These are phyloP conservation scores for Lentinula guzmanii DNA, from an alignment of 768 basidiomycete genomes.

Conservation along the genomic window DNA sequence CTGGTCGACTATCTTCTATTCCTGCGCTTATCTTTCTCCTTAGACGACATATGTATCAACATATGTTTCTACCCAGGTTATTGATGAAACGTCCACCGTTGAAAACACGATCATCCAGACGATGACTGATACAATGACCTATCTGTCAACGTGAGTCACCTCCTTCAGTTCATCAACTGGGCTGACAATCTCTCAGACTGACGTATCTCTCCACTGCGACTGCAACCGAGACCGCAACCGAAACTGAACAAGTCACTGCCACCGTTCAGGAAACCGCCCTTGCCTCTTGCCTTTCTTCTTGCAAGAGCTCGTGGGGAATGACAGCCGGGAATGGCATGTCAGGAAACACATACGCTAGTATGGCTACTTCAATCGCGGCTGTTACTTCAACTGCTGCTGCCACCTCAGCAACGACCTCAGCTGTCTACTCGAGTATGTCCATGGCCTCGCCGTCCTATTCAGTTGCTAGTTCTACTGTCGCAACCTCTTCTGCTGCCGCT, in stretches of 20 bases:
- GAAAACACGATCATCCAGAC: constrained; percentile 52
- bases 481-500: background rate
- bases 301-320: constrained; percentile 54
- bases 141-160: constrained; percentile 28
- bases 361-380: constrained; percentile 10
- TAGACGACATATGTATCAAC: constrained; percentile 48
- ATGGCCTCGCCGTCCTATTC: background rate
- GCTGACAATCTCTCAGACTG: background rate
- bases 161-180: no score
- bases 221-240: constrained; percentile 23
- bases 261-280: constrained; percentile 44
- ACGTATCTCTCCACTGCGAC: constrained; percentile 16
- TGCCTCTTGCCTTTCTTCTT: constrained; percentile 33
- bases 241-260: constrained; percentile 35
- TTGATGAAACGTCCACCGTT: constrained; percentile 48
- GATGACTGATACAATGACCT: constrained; percentile 45
- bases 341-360: constrained; percentile 39
- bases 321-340: constrained; percentile 43
- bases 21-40: constrained; percentile 34
- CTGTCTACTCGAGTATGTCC: background rate
- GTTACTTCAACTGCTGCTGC: constrained; percentile 11
- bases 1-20: constrained; percentile 12
- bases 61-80: constrained; percentile 41
- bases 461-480: background rate
- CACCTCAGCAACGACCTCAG: background rate